These are phyloP conservation scores for Daldinia childiae DNA, from an alignment of 495 filamentous ascomycete species.

Conservation along the genomic window DNA sequence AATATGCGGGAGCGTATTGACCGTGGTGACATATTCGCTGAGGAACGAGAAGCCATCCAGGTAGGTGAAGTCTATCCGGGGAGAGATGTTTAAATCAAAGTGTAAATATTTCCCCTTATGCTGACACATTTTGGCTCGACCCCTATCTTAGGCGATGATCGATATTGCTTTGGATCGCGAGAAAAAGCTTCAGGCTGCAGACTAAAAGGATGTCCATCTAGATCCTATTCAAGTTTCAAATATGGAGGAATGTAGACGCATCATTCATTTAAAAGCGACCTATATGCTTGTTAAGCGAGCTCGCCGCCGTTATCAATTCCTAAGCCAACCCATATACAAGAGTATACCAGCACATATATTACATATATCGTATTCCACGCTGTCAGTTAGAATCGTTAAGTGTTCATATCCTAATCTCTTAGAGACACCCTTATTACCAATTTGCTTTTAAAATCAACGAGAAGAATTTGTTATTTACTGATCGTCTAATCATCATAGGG, in stretches of 20 bases:
- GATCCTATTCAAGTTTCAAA: neutral
- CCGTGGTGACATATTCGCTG: slow-evolving; percentile 69
- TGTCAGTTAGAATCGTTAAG: too few species aligned
- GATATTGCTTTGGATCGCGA: slow-evolving; percentile 39
- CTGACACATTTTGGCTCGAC: slow-evolving; percentile 9
- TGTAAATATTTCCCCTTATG: neutral
- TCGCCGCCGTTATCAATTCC: too few species aligned
- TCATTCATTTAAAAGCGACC: neutral
- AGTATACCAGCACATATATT: too few species aligned
- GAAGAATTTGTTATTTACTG: neutral
- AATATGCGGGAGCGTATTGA: slow-evolving; percentile 85
- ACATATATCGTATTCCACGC: too few species aligned
- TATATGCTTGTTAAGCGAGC: neutral
- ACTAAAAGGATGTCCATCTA: neutral
- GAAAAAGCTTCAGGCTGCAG: slow-evolving; percentile 16
- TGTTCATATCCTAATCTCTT: neutral
- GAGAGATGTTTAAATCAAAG: slow-evolving; percentile 26
- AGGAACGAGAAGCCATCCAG: slow-evolving; percentile 80
- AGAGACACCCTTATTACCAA: neutral
- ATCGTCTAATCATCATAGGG: neutral
- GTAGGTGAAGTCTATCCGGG: slow-evolving; percentile 52
- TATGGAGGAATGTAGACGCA: neutral
- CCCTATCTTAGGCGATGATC: slow-evolving; percentile 30
- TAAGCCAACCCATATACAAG: too few species aligned
- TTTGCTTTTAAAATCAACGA: too few species aligned